These are phyloP conservation scores for Petasospora fabianii DNA, from an alignment of 1,139 yeast species.

Conservation along the genomic window DNA sequence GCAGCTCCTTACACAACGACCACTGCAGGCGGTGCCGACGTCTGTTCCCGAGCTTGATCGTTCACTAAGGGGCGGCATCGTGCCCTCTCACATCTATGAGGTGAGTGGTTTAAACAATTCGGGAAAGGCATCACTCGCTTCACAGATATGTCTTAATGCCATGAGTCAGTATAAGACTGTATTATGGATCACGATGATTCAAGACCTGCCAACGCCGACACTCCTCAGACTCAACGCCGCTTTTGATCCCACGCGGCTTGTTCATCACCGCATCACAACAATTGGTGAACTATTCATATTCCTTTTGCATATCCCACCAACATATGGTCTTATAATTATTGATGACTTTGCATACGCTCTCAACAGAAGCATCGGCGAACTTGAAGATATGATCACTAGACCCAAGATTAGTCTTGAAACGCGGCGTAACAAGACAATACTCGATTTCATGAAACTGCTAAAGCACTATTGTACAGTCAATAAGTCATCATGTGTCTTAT, in stretches of 20 bases:
- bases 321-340: constrained; percentile 19
- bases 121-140: constrained; percentile 18
- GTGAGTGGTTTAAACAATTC: constrained; percentile 20
- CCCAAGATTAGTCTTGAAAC: constrained; percentile 7
- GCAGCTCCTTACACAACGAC: constrained; percentile 19
- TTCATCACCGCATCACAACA: constrained; percentile 15
- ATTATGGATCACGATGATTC: constrained; percentile 20
- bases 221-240: constrained; percentile 2
- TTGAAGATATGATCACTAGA: constrained; percentile 8
- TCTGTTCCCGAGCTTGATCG: constrained; percentile 15
- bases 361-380: constrained; percentile 15
- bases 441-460: constrained; percentile 16
- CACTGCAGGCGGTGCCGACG: constrained; percentile 18
- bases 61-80: constrained; percentile 22
- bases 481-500: constrained; percentile 16
- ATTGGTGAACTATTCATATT: constrained; percentile 17
- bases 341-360: constrained; percentile 22
- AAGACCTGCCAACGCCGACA: not conserved
- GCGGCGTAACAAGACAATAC: constrained; percentile 13
- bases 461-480: constrained; percentile 15
- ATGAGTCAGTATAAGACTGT: constrained; percentile 14
- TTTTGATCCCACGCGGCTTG: not conserved
- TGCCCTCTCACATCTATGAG: constrained; percentile 24
- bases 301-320: constrained; percentile 11
- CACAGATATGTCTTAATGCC: constrained; percentile 17